phyloP scores from a whole-genome alignment of 2,329 filamentous ascomycete species.

The Aciculosporium take region DNA sequence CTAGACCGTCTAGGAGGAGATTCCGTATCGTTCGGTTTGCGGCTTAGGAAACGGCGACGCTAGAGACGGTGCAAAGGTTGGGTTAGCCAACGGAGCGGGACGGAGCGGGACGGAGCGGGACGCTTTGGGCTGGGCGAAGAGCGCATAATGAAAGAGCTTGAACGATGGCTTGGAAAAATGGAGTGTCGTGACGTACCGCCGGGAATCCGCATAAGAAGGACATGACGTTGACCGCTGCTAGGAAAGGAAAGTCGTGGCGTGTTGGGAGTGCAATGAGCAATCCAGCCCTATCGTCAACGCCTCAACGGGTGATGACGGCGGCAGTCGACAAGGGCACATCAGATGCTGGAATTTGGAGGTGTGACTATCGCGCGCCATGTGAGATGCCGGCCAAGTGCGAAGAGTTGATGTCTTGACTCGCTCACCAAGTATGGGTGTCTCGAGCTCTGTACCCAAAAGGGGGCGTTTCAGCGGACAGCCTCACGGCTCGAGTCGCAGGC shows the following conservation, averaged over 20 bases:
- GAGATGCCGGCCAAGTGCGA: background rate
- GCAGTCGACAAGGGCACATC: background rate
- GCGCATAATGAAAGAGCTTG: background rate
- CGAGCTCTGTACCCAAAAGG: background rate
- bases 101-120: background rate
- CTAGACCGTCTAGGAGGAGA: conserved; percentile 18
- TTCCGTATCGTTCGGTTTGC: conserved; percentile 6
- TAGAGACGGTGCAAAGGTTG: conserved; percentile 4
- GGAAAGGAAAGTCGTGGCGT: background rate
- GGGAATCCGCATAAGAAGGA: conserved; percentile 12
- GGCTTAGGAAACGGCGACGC: conserved; percentile 9
- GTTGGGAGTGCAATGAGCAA: background rate
- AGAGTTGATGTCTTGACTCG: background rate
- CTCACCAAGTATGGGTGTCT: background rate
- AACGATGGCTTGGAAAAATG: background rate
- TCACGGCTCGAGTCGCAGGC: background rate
- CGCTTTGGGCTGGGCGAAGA: background rate
- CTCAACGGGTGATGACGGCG: background rate
- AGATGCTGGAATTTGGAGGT: background rate
- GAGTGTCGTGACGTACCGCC: conserved; percentile 9
- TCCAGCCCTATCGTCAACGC: background rate
- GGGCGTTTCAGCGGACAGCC: background rate
- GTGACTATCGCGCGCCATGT: background rate
- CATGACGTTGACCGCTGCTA: conserved; percentile 7
- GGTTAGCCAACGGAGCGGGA: background rate